Base-by-base conservation (phyloP, 2,329 filamentous ascomycete species). In the Emergomyces orientalis region DNA sequence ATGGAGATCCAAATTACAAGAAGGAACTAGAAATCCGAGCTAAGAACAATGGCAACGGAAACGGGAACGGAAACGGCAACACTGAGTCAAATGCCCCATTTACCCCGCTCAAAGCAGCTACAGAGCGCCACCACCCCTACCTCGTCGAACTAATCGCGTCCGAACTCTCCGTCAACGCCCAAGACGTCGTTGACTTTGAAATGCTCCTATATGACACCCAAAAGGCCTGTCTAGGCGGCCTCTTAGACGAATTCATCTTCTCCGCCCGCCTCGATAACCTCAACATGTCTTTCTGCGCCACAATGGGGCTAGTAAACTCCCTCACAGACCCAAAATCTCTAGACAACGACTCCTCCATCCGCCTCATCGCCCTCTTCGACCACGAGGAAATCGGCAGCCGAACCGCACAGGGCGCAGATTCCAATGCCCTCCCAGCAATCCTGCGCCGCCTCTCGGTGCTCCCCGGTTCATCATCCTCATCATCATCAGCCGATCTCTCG, bases 181-280 rank as follows among this genome's bases (percentile, higher is more conserved):
- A 85, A 2, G 86, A 92, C 64, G 83, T 99, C 22, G 80, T 94
- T 58, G 94, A 99, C 77, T 99, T 99, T 70, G 94, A 99, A 78
- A 85, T 97, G 70, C 85, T 97, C n/a, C 86, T 99, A 51, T 99
- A 96, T 77, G 94, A 99, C 75, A 95, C 91, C 11, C 94, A 99
- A 72, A 89, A 93, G 72, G 86, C 92, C 0, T 90, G 87, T 72
- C 84, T 99, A 19, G 94, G 94, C 64, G 94, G 94, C 43, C 78
- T 99, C 68, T 88, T 90, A 74, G 88, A 97, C 71, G 94, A 99
- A 76, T 89, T 99, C 73, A 90, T 99, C 78, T 97, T 93, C 79
- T 96, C 93, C 2, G 86, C 92, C n/a, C 87, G 94, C 55, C 84
- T 99, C 62, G 94, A 99, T 79, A 99, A 99, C 76, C 82, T 97